Evolutionary conservation across 108 stramenopile species (phyloP).

Genomic region (Nitzschia inconspicua): DNA sequence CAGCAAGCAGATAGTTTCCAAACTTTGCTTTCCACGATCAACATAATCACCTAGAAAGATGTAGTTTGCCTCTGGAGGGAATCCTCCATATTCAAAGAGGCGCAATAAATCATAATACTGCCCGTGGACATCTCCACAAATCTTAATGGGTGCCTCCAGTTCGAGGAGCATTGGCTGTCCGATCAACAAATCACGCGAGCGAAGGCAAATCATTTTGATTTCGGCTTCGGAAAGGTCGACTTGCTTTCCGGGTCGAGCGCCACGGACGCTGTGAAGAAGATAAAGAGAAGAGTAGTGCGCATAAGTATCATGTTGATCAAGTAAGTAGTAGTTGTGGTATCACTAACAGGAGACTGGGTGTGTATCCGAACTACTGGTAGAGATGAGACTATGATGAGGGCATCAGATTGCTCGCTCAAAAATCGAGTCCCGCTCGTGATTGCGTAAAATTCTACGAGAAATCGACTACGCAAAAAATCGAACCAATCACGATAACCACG

Average conservation of each 20-base stretch:
- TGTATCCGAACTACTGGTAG: not conserved
- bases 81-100: constrained; percentile 96
- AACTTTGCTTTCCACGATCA: constrained; percentile 96
- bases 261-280: constrained; percentile 60
- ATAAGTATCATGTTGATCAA: not conserved
- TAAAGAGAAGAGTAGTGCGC: not conserved
- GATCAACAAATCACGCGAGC: constrained; percentile 90
- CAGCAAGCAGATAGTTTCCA: constrained; percentile 98
- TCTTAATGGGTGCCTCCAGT: constrained; percentile 97
- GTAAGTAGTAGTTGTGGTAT: not conserved
- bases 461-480: not conserved
- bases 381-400: not conserved
- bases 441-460: constrained; percentile 5
- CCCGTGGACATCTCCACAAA: constrained; percentile 96
- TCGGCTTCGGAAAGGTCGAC: constrained; percentile 89
- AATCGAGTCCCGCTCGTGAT: constrained; percentile 8
- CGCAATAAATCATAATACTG: constrained; percentile 98
- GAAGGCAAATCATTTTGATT: constrained; percentile 92
- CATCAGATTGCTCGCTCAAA: not conserved
- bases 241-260: constrained; percentile 86
- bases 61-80: constrained; percentile 97
- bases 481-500: not conserved
- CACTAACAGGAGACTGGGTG: not conserved
- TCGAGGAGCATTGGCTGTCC: constrained; percentile 98
- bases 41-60: constrained; percentile 99